Evolutionary conservation across 1,139 yeast species (phyloP), one percentile per base, ranked within the genome.

Genomic region (Saccharomycopsis hybrid): DNA sequence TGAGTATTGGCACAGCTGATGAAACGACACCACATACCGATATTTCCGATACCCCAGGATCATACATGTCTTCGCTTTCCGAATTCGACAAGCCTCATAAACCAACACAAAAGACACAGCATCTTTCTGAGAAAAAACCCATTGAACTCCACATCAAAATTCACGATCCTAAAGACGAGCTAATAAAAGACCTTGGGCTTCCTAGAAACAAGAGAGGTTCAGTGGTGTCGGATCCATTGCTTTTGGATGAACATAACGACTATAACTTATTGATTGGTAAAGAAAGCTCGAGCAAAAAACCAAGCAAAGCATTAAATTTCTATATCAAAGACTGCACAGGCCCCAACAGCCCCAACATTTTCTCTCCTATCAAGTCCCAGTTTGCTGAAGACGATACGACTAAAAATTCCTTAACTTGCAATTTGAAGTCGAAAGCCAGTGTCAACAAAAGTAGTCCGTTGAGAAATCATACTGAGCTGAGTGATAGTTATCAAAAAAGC

Each of bases 161-260:
- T 13, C 32, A 33, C 11, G 44, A 44, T 40, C 30, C 50, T 8
- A 51, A 48, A 30, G 46, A 43, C 28, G 49, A 41, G 9, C 33
- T 52, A 3, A 45, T 52, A 9, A 32, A 43, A 3, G 50, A 44
- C 8, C 37, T 52, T 8, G 52, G 51, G 11, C 43, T 52, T 8
- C 54, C 54, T 29, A 45, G 54, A 46, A 52, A 47, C 30, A 46
- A 45, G 27, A 38, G 54, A 44, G 52, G 54, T 2, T 52, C 54
- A 24, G 33, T 44, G 13, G 30, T 49, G 8, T 24, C 45, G 8
- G 30, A 30, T 11, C 4, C 28, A 1, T 11, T 47, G 3, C 33
- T n/a, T 9, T 24, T 41, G 18, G 35, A 47, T 32, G 47, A 48
- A 3, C 30, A 30, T 32, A 48, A 48, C 33, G 54, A 51, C 27